A percentile compares a stretch with the other conserved stretches of the same genome.
phyloP scores from a whole-genome alignment of 768 basidiomycete species.

The Podaxis rugospora region DNA sequence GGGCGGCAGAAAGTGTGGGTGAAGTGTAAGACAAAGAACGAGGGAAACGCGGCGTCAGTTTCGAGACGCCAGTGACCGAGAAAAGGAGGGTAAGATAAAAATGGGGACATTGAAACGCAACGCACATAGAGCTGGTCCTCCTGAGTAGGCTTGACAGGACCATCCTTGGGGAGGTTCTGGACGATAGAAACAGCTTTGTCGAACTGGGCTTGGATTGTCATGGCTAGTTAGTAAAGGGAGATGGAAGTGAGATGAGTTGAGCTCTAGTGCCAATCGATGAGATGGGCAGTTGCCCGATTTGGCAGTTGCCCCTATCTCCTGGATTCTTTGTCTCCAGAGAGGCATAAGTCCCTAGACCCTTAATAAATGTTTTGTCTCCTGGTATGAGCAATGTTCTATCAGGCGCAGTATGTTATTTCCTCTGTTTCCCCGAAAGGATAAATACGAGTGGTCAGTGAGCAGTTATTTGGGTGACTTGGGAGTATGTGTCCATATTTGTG shows the following conservation, averaged over 20 bases:
- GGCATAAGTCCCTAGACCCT: too few species aligned
- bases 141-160: conserved; percentile 67
- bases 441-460: too few species aligned
- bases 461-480: too few species aligned
- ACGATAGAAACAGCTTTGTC: conserved; percentile 71
- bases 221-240: conserved; percentile 25
- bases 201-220: conserved; percentile 66
- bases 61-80: conserved; percentile 9
- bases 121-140: conserved; percentile 80
- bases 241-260: too few species aligned
- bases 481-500: too few species aligned
- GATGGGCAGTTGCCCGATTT: neutral
- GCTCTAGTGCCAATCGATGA: neutral
- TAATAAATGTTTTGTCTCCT: too few species aligned
- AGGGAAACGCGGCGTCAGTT: neutral
- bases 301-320: neutral
- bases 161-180: conserved; percentile 67
- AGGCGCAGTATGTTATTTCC: too few species aligned
- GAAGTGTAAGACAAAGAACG: too few species aligned
- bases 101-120: conserved; percentile 6
- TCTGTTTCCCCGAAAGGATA: too few species aligned
- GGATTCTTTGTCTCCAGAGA: neutral
- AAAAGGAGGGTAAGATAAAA: conserved; percentile 11
- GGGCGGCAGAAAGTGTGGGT: neutral
- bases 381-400: too few species aligned